Percentiles rank a stretch among this genome's conserved stretches.
Conservation (phyloP, 495 filamentous ascomycete species). For the Hypoxylon lenormandii region DNA sequence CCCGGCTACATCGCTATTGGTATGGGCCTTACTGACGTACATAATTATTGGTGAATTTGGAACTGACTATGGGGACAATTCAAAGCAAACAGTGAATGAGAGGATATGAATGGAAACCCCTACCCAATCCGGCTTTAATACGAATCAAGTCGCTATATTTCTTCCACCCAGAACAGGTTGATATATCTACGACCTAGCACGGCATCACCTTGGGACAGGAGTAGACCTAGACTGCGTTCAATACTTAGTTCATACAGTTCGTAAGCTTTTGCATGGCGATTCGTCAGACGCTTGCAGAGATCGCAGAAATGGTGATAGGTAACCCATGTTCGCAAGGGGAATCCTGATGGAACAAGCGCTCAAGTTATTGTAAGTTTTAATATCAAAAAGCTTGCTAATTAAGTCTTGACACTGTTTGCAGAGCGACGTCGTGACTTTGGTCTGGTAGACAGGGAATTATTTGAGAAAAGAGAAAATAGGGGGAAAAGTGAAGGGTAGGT, state of each 20-base stretch:
- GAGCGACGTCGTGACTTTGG: background rate
- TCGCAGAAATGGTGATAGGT: background rate
- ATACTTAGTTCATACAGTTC: no score
- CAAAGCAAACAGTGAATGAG: background rate
- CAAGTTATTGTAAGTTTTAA: background rate
- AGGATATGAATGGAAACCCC: background rate
- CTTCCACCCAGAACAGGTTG: background rate
- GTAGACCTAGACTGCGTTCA: background rate
- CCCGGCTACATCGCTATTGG: background rate
- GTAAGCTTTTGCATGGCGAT: no score
- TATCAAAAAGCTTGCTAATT: background rate
- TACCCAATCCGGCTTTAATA: background rate
- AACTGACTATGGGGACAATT: background rate
- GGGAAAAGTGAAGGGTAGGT: no score
- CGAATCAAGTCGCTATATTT: background rate
- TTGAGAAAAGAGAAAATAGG: no score
- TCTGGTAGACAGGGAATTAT: background rate
- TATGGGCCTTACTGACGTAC: background rate
- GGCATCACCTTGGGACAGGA: background rate
- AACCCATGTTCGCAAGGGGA: background rate
- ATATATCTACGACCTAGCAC: background rate
- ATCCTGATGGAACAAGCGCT: background rate
- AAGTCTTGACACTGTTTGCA: background rate
- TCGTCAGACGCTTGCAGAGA: background rate
- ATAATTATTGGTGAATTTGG: background rate